Conservation (phyloP, 345 rosid species). For the Physaria fendleri region DNA sequence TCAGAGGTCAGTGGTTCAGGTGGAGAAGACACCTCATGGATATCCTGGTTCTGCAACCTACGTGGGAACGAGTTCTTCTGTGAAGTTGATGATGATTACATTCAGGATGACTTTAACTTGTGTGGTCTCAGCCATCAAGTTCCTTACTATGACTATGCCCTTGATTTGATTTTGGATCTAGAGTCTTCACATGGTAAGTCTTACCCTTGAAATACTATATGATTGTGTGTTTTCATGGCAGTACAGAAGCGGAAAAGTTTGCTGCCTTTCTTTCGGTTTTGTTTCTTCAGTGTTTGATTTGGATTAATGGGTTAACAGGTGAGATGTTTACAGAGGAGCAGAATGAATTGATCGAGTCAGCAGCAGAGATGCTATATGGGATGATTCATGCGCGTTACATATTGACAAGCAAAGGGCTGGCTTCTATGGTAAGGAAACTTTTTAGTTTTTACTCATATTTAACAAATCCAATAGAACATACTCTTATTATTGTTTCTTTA, state of each 20-base stretch:
- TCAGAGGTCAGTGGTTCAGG: constrained; percentile 97
- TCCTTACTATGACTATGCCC: constrained; percentile 94
- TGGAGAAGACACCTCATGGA: constrained; percentile 97
- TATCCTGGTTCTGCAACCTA: constrained; percentile 91
- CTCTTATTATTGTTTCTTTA: not conserved
- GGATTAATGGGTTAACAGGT: constrained; percentile 46
- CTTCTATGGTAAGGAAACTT: constrained; percentile 72
- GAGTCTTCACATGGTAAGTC: constrained; percentile 87
- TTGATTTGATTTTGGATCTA: constrained; percentile 92
- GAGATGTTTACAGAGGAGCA: constrained; percentile 95
- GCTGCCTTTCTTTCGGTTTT: not conserved
- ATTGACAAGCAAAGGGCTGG: constrained; percentile 91
- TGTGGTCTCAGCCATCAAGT: constrained; percentile 96
- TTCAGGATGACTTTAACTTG: constrained; percentile 95
- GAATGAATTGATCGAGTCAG: constrained; percentile 89
- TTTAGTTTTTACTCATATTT: not conserved
- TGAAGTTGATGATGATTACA: constrained; percentile 98
- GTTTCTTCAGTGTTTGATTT: constrained; percentile 26
- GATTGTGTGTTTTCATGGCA: not conserved
- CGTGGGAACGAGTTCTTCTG: constrained; percentile 97
- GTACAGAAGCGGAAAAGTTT: not conserved
- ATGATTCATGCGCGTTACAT: constrained; percentile 89
- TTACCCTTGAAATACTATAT: not conserved
- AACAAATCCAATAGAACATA: not conserved
- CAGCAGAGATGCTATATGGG: constrained; percentile 98